Evolutionary conservation across 2,329 filamentous ascomycete genomes (phyloP), one percentile per base, ranked within the genome.

Genomic region (Trichoderma sp.): DNA sequence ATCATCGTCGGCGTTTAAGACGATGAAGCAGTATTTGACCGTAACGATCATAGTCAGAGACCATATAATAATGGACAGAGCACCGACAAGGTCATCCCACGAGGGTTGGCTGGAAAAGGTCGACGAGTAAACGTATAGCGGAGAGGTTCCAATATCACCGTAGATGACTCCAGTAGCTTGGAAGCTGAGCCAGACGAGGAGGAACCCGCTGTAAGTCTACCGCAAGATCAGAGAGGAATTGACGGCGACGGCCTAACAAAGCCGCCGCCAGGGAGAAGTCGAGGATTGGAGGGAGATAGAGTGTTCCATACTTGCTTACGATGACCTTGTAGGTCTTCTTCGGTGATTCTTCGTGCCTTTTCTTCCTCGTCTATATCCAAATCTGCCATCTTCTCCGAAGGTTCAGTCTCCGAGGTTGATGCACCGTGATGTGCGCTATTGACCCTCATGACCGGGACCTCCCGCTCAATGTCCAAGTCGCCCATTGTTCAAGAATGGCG

Each of bases 111-210:
- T 80, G 30, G 84, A 83, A 76, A 93, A 93, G 0, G 89, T 91
- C n/a, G 88, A 90, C 21, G 90, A 92, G 79, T 83, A 92, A 21
- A 92, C 90, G 76, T 93, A 93, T 21, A 93, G 86, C n/a, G 90
- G 90, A 73, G 86, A 89, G 24, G 84, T 86, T 71, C 90, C 90
- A 76, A 92, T 91, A 74, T 92, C 90, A 28, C 90, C 90, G 73
- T 92, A 92, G 65, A 92, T 92, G 53, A 91, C 88, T 65, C 90
- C 90, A 34, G 86, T 87, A 3, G 86, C 89, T 79, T 92, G 89
- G 77, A 91, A 92, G 28, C 89, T 86, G 57, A 91, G 84, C 86
- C 87, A 79, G 26, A 78, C 39, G 56, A 79, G 72, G 15, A 79
- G 47, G 43, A 76, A 47, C 30, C 78, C 77, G 43, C 74, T 78